Base-by-base conservation (phyloP, 2,329 filamentous ascomycete genomes). In the Calycina herbarum region DNA sequence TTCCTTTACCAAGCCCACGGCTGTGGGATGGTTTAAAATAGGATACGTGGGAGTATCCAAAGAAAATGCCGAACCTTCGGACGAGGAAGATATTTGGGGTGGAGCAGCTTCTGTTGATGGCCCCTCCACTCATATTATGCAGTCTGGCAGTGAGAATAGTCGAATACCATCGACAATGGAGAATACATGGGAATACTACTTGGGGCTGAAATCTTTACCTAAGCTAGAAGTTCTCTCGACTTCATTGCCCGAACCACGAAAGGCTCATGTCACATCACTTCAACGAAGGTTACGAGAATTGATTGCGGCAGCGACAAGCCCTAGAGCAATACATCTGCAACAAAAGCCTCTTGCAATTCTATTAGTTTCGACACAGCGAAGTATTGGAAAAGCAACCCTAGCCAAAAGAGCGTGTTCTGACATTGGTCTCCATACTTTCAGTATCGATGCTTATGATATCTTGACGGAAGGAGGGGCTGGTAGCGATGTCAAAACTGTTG, bases 401-500 rank as follows among this genome's bases (percentile, higher is more conserved):
- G 92, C 92, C 0, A 83, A 82, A 1, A 86, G 87, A 56, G 93
- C 94, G 4, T 96, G 93, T 76, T 85, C 90, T 2, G 94, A 97
- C 73, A 89, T 97, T 68, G 95, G 95, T 3, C 82, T 98, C 17
- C 95, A 99, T 76, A 91, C 89, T 0, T 98, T 97, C 76, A 79
- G 86, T 0, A 91, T 99, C 62, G 93, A 98, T 76, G 91, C 92
- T 0, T 97, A 96, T 73, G 95, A 99, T 73, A 92, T 99, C 54
- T 82, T 97, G 4, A 94, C 93, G n/a, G 94, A 98, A 76, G 92
- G 93, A 15, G 90, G 90, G 57, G 90, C 90, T 0, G 93, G 93
- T 62, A 92, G 92, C 8, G 95, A 99, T 75, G 91, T 96, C 33
- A 97, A 98, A 79, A 97, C 94, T 0, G 94, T 97, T 75, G 94